Conservation (phyloP, 192 early-diverging fungal species). For the Rhizophlyctis rosea region DNA sequence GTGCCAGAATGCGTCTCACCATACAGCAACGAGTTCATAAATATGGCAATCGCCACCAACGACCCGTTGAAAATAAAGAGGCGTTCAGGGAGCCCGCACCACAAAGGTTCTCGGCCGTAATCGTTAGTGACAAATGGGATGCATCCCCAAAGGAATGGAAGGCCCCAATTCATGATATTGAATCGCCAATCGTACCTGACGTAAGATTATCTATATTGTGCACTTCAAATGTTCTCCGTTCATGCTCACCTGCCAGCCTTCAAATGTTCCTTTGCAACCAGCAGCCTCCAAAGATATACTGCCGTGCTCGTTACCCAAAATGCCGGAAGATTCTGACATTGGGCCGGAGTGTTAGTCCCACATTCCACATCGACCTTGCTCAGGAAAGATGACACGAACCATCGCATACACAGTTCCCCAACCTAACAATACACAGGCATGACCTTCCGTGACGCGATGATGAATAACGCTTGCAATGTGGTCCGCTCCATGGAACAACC, state of each 20-base stretch:
- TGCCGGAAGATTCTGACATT: slow-evolving; percentile 15
- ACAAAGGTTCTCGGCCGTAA: slow-evolving; percentile 14
- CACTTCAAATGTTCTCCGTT: no score
- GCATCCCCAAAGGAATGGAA: slow-evolving; percentile 6
- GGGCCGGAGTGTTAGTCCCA: neutral
- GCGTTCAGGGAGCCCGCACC: slow-evolving; percentile 17
- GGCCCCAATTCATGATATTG: slow-evolving; percentile 6
- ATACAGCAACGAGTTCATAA: slow-evolving; percentile 1
- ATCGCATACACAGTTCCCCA: slow-evolving; percentile 14
- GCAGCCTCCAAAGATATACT: slow-evolving; percentile 4
- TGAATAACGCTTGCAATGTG: neutral
- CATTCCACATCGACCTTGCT: neutral
- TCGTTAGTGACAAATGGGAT: slow-evolving; percentile 14
- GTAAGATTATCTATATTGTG: no score
- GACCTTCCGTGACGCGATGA: neutral
- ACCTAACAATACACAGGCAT: slow-evolving; percentile 1
- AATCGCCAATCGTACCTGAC: no score
- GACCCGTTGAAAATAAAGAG: slow-evolving; percentile 17
- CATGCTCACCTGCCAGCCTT: neutral
- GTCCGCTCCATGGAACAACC: slow-evolving; percentile 8
- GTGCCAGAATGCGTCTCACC: slow-evolving; percentile 7
- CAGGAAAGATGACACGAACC: neutral
- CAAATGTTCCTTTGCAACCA: slow-evolving; percentile 1
- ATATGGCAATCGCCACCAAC: slow-evolving; percentile 1
- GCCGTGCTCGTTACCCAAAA: slow-evolving; percentile 16